A percentile compares a stretch with the other conserved stretches of the same genome.
Evolutionary conservation across 768 basidiomycete genomes (phyloP).

Genomic region (Lactarius deliciosus): DNA sequence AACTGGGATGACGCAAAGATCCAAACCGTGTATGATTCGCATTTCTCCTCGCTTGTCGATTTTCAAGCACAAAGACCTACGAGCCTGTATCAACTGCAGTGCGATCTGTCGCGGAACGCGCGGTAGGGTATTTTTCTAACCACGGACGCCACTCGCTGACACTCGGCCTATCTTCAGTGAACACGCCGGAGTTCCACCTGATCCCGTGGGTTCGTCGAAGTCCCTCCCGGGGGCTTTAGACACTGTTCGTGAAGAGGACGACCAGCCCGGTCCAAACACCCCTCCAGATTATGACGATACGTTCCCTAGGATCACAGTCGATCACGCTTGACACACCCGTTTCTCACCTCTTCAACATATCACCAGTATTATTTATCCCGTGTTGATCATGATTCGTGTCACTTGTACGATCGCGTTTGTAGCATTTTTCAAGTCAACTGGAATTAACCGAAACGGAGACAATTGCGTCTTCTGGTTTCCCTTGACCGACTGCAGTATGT

Average conservation of each 20-base stretch:
- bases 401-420: no score
- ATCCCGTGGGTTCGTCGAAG: background rate
- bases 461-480: no score
- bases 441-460: no score
- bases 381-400: background rate
- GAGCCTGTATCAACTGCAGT: constrained; percentile 8
- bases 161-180: background rate
- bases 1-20: background rate
- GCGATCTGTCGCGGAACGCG: constrained; percentile 3
- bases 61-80: background rate
- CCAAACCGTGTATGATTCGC: constrained; percentile 4
- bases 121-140: background rate
- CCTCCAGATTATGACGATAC: background rate
- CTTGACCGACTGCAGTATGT: no score
- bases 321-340: background rate
- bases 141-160: background rate
- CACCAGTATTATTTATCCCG: background rate
- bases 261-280: no score
- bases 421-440: no score
- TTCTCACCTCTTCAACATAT: background rate
- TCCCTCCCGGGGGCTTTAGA: background rate
- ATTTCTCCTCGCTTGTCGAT: background rate
- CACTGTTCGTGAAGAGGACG: background rate
- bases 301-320: background rate
- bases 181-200: constrained; percentile 4